A percentile compares a stretch with the other conserved stretches of the same genome.
Conservation (phyloP, 2,329 filamentous ascomycete species). For the Aureobasidium uvarum region DNA sequence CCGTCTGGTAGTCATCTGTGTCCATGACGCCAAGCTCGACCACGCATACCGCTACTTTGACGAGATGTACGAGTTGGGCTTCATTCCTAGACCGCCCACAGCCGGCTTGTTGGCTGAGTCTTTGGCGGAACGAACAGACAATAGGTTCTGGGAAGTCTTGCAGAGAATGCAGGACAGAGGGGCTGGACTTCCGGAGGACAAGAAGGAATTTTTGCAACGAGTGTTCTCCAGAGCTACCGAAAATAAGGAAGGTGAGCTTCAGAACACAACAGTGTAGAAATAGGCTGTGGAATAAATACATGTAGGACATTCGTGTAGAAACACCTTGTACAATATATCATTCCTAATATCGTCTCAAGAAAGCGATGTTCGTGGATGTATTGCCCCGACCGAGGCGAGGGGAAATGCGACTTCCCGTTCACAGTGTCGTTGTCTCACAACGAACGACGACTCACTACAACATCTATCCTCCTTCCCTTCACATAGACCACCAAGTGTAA, state of each 20-base stretch:
- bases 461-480: background rate
- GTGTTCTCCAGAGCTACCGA: background rate
- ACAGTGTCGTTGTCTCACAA: background rate
- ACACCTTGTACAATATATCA: background rate
- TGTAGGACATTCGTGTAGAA: background rate
- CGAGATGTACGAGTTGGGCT: slow-evolving; percentile 37
- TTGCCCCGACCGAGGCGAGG: background rate
- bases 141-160: slow-evolving; percentile 39
- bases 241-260: background rate
- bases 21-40: slow-evolving; percentile 34
- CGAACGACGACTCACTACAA: background rate
- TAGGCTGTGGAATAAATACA: background rate
- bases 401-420: background rate
- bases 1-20: slow-evolving; percentile 58
- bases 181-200: background rate
- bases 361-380: background rate
- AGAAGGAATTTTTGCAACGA: background rate
- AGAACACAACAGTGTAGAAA: background rate
- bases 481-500: background rate
- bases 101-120: slow-evolving; percentile 29
- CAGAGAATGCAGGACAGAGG: slow-evolving; percentile 35
- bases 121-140: slow-evolving; percentile 34
- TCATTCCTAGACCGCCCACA: slow-evolving; percentile 33
- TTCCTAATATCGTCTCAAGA: background rate
- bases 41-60: slow-evolving; percentile 37